Evolutionary conservation across 345 rosid species (phyloP).

Genomic region (Citrus medica): DNA sequence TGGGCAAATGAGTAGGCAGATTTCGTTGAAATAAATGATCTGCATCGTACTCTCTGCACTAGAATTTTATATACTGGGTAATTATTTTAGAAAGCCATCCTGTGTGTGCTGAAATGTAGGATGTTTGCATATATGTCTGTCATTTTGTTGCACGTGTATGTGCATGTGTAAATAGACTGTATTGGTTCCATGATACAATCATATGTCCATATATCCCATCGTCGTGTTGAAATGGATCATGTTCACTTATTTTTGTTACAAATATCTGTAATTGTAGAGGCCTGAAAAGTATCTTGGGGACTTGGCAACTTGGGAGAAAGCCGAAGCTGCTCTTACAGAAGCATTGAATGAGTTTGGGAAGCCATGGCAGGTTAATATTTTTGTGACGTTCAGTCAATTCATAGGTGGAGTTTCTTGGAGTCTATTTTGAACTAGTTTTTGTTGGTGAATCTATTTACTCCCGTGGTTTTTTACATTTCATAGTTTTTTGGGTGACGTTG

Average conservation of each 20-base stretch:
- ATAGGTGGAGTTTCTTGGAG: background rate
- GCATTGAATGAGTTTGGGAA: constrained; percentile 80
- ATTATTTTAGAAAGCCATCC: background rate
- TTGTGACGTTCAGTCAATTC: background rate
- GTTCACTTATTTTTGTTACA: background rate
- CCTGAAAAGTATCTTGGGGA: constrained; percentile 92
- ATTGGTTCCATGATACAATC: background rate
- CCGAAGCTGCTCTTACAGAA: constrained; percentile 77
- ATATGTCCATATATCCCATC: background rate
- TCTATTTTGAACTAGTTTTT: background rate
- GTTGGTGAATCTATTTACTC: background rate
- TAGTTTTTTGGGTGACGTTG: background rate
- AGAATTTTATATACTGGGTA: background rate
- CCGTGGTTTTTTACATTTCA: background rate
- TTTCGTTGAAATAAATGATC: background rate
- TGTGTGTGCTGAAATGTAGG: background rate
- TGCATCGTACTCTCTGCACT: background rate
- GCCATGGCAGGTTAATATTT: constrained; percentile 68
- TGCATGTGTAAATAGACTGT: background rate
- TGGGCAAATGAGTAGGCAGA: background rate
- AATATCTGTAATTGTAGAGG: constrained; percentile 49
- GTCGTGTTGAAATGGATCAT: background rate
- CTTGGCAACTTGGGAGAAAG: constrained; percentile 79
- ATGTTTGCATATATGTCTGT: background rate
- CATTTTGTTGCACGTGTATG: background rate